Base-by-base conservation (phyloP, 2,329 filamentous ascomycete genomes). In the Trichoderma pleuroti region DNA sequence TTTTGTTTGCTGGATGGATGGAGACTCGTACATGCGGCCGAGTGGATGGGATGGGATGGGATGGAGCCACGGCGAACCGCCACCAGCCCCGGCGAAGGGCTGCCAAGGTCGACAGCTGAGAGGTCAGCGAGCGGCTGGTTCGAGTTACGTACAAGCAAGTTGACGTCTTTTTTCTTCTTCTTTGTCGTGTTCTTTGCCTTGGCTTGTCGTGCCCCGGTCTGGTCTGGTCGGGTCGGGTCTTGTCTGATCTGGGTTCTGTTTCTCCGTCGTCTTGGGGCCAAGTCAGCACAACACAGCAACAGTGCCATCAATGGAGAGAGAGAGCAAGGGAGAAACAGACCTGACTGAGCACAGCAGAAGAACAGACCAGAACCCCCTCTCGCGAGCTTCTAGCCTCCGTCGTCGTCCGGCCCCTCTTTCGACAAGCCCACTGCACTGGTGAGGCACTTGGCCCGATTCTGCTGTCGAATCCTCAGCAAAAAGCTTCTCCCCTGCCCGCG, bases 1-100 rank as follows among this genome's bases (percentile, higher is more conserved):
- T 46, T 64, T 70, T 70, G 59, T 70, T 57, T 57, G 62, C 52
- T 62, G 66, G 66, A 68, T 59, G 56, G 56, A 62, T 54, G 57
- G 66, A 30, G 54, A 59, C 54, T 60, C 36, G 65, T 46, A 61
- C 56, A 61, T 68, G 66, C 57, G 66, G 66, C 36, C 24, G 66
- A 52, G 66, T 62, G 59, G 26, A 5, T 28, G 26, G 26, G 67
- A 56, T 42, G 59, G 54, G 67, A 70, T 57, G 26, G 26, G 67
- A 70, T 70, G 59, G 67, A 70, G 60, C 60, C 46, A 39, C 67
- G 21, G 30, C 54, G 54, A 60, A 54, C 66, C 66, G 57, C 66
- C 66, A 69, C 66, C 66, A 61, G 66, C 66, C 36, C 57, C 66
- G 56, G 66, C 36, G 54, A 42, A 24, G 46, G 36, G 39, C 42